A percentile compares a stretch with the other conserved stretches of the same genome.
Conservation (phyloP, 1,284 basidiomycete genomes). For the Cutaneotrichosporon sp. region DNA sequence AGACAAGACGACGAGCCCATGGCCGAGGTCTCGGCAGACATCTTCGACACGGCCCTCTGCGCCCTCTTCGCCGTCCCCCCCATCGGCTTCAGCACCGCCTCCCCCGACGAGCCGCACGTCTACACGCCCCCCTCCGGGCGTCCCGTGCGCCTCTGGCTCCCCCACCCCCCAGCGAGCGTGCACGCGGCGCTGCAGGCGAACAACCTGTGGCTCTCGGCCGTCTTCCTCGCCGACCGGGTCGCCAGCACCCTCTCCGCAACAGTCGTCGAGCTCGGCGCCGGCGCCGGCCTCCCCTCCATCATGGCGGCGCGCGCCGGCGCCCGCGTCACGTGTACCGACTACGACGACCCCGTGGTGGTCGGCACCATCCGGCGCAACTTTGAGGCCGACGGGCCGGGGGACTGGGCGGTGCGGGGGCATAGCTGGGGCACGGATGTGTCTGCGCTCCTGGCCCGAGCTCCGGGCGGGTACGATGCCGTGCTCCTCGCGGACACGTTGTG, state of each 20-base stretch:
- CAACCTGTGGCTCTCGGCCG: slow-evolving; percentile 48
- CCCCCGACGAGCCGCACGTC: slow-evolving; percentile 19
- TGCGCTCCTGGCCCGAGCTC: slow-evolving; percentile 22
- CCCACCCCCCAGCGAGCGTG: slow-evolving; percentile 40
- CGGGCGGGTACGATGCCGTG: slow-evolving; percentile 36
- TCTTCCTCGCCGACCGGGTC: slow-evolving; percentile 49
- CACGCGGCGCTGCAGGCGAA: slow-evolving; percentile 49
- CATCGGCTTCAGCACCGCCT: slow-evolving; percentile 37
- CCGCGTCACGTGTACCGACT: slow-evolving; percentile 47
- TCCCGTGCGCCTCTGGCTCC: slow-evolving; percentile 36
- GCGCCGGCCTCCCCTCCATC: slow-evolving; percentile 44
- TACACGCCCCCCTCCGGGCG: slow-evolving; percentile 29
- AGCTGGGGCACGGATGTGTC: slow-evolving; percentile 41
- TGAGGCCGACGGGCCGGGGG: background rate
- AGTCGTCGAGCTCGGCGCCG: slow-evolving; percentile 50
- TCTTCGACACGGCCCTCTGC: slow-evolving; percentile 44
- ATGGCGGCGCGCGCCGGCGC: slow-evolving; percentile 26
- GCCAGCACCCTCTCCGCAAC: background rate
- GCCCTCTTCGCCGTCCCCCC: slow-evolving; percentile 43
- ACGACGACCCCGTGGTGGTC: slow-evolving; percentile 41
- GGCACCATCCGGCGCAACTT: slow-evolving; percentile 37
- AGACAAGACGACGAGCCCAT: background rate
- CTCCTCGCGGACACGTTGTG: slow-evolving; percentile 51
- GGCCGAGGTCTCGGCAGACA: slow-evolving; percentile 24
- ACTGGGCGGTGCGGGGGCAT: slow-evolving; percentile 39